phyloP scores from a whole-genome alignment of 495 filamentous ascomycete genomes.

The Rusavskia elegans region DNA sequence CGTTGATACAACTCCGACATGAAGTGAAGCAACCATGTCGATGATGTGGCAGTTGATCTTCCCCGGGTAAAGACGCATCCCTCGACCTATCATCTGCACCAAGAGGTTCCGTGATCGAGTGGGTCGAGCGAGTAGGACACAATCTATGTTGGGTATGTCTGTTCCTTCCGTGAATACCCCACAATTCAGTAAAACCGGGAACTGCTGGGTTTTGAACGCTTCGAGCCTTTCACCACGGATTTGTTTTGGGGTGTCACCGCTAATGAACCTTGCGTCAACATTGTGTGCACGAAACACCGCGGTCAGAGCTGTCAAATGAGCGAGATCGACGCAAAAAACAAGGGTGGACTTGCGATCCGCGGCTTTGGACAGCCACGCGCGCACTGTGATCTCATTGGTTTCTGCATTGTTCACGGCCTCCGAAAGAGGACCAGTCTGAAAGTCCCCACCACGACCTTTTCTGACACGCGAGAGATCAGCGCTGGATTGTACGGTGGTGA shows the following conservation, averaged over 20 bases:
- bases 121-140: slow-evolving; percentile 73
- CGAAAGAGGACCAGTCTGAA: slow-evolving; percentile 56
- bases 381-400: slow-evolving; percentile 67
- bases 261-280: slow-evolving; percentile 72
- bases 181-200: slow-evolving; percentile 83
- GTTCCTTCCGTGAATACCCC: slow-evolving; percentile 95
- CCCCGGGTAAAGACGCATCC: slow-evolving; percentile 62
- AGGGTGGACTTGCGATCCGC: slow-evolving; percentile 63
- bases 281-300: slow-evolving; percentile 57
- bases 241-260: slow-evolving; percentile 51
- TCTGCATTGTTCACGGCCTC: slow-evolving; percentile 61
- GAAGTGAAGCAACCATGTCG: slow-evolving; percentile 80
- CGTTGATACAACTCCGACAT: slow-evolving; percentile 68
- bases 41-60: slow-evolving; percentile 91
- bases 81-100: slow-evolving; percentile 94
- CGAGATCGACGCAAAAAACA: slow-evolving; percentile 82
- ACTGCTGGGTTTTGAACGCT: slow-evolving; percentile 59
- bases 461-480: slow-evolving; percentile 59
- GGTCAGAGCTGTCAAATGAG: slow-evolving; percentile 60
- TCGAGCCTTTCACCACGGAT: slow-evolving; percentile 52
- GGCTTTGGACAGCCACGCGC: slow-evolving; percentile 70
- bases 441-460: slow-evolving; percentile 56
- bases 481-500: slow-evolving; percentile 77
- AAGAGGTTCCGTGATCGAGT: slow-evolving; percentile 82
- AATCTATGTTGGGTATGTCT: slow-evolving; percentile 95